Conservation (phyloP, 495 filamentous ascomycete genomes). For the Neurospora sp. region DNA sequence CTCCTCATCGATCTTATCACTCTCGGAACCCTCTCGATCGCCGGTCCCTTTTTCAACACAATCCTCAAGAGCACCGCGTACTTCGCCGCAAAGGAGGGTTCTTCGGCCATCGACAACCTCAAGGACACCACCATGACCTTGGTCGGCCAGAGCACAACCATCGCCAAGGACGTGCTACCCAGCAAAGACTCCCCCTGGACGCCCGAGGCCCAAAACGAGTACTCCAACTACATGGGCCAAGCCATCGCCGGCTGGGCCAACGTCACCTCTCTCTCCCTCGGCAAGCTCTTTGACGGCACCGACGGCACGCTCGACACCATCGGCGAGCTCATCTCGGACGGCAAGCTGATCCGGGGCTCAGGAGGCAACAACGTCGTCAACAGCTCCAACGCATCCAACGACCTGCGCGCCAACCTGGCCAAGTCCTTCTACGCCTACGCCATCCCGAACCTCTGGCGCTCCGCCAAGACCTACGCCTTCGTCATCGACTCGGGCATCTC, state of each 20-base stretch:
- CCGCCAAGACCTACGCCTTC: slow-evolving; percentile 16
- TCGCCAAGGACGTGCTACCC: neutral
- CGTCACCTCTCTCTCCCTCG: neutral
- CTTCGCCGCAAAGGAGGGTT: neutral
- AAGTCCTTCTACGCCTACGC: slow-evolving; percentile 22
- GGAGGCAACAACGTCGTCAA: neutral
- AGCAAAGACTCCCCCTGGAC: slow-evolving; percentile 2
- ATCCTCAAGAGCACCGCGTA: neutral
- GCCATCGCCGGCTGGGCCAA: slow-evolving; percentile 13
- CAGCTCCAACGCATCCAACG: neutral
- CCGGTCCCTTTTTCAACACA: slow-evolving; percentile 16
- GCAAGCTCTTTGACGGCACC: slow-evolving; percentile 6
- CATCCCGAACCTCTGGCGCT: slow-evolving; percentile 24
- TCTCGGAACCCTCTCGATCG: slow-evolving; percentile 11
- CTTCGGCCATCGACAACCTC: neutral
- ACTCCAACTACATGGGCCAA: slow-evolving; percentile 14
- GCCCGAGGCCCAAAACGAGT: slow-evolving; percentile 6
- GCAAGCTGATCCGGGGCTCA: slow-evolving; percentile 18
- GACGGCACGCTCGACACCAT: slow-evolving; percentile 8
- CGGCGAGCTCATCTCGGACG: slow-evolving; percentile 12
- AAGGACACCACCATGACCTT: slow-evolving; percentile 9
- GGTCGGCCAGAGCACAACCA: neutral
- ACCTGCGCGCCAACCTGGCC: neutral
- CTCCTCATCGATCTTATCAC: slow-evolving; percentile 17
- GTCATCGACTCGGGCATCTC: slow-evolving; percentile 22